Base-by-base conservation (phyloP, 768 basidiomycete species). In the Russula sp. region DNA sequence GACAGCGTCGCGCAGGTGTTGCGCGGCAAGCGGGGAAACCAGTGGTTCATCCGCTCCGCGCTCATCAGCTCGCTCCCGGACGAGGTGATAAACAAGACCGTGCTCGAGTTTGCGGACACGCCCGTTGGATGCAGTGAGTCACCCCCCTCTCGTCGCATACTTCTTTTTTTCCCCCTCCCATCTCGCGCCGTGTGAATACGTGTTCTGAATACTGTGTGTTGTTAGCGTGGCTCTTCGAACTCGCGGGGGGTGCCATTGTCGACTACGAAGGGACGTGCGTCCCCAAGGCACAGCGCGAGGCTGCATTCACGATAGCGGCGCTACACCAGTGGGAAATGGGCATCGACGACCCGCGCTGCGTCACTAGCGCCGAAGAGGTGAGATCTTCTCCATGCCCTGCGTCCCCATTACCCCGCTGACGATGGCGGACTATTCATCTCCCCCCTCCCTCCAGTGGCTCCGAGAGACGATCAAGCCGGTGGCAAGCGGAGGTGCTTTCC, bases 271-370 rank as follows among this genome's bases (percentile, higher is more conserved):
- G 87, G 66, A 85, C 79, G 13, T 91, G 89, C 67, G 74, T 93
- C 14, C 91, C 92, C 3, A 85, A 86, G 71, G 78, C 81, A 11
- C 89, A 92, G 70, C 85, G 94, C 53, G 81, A 92, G 72, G 88
- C 90, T 0, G 72, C 82, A 9, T 96, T 93, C 75, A 94, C 89
- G 2, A 84, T 96, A 58, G 89, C 91, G 3, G 93, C 94, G 18
- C 78, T 95, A 31, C 94, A 95, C 73, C 94, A 96, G 71, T 96
- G 94, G 94, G 88, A 91, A 64, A 87, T 94, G 76, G 82, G 86
- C 35, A 76, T 88, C 48, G 83, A 88, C 65, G 93, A 96, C 70
- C 83, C 86, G 49, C 78, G 84, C n/a, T 96, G 93, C 66, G 79
- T 92, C 50, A 79, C 79, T 56, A 87, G 91, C 47, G 93, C 92